Evolutionary conservation across 2,329 filamentous ascomycete species (phyloP), one percentile per base, ranked within the genome.

Genomic region (Lachnellula arida): DNA sequence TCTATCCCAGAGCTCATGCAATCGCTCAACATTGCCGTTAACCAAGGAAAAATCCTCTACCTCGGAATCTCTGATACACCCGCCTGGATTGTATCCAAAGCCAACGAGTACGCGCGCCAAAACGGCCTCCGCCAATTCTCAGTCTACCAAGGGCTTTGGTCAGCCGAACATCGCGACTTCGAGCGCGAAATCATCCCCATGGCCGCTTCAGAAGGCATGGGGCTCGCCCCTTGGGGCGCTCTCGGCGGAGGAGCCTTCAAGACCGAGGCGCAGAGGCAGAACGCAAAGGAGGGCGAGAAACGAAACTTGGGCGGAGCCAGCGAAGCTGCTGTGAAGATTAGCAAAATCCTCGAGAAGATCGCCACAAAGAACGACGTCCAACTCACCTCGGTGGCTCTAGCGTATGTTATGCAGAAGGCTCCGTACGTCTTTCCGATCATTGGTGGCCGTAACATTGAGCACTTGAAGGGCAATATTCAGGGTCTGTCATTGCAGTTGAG

Each of bases 351-450:
- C 0, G 83, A 80, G 25, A 76, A 81, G 62, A 77, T 88, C 7
- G 83, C 81, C 0, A 75, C 76, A 7, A 74, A 78, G 57, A 80
- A 85, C 62, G 78, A 79, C 1, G 73, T 77, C 1, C 73, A 78
- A 34, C 76, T 89, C 49, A 86, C 84, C 4, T 79, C 79, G 39
- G 73, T 89, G 35, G 87, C 88, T 8, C 72, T 91, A 23, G 87
- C 88, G 2, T 91, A 91, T 66, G 83, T 91, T 14, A 80, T 88
- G 77, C 79, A 83, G 61, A 90, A 91, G 73, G 75, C 84, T 0
- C 81, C 86, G 0, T 83, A 89, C 64, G 84, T 91, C 12, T 89
- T 89, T 66, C 88, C 88, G 1, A 83, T 91, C 42, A 76, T 90
- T 4, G 87, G 88, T 11, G 85, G 85, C 0, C 78, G 87, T 11